Percentiles rank a stretch among this genome's conserved stretches.
These are phyloP conservation scores for Collybia nuda DNA, from an alignment of 768 basidiomycete species.

Conservation along the genomic window DNA sequence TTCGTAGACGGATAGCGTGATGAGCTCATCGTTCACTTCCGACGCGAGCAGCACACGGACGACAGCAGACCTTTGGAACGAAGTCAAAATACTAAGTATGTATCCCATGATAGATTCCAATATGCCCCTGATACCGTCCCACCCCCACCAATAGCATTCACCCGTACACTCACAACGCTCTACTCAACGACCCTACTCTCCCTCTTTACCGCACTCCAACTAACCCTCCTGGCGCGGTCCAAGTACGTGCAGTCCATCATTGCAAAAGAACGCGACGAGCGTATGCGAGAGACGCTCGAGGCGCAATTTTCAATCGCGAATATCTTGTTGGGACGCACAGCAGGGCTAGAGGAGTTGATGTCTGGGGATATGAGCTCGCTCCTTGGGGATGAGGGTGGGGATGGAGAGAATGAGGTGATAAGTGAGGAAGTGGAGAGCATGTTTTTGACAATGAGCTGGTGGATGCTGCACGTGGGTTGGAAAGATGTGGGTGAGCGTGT, in stretches of 20 bases:
- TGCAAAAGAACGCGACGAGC: slow-evolving; percentile 60
- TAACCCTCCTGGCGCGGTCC: slow-evolving; percentile 78
- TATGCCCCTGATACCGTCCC: not conserved
- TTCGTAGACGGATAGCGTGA: slow-evolving; percentile 31
- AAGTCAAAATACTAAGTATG: slow-evolving; percentile 85
- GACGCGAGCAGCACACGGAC: slow-evolving; percentile 40
- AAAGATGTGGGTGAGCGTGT: slow-evolving; percentile 78
- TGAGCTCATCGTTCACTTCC: slow-evolving; percentile 27
- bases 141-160: slow-evolving; percentile 60
- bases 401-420: slow-evolving; percentile 28
- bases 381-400: slow-evolving; percentile 17
- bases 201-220: slow-evolving; percentile 84
- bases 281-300: slow-evolving; percentile 41
- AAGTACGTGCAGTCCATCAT: slow-evolving; percentile 76
- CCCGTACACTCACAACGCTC: slow-evolving; percentile 80
- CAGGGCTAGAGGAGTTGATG: slow-evolving; percentile 21
- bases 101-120: slow-evolving; percentile 9
- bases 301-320: slow-evolving; percentile 39
- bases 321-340: slow-evolving; percentile 28
- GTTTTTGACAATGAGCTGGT: slow-evolving; percentile 89
- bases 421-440: slow-evolving; percentile 72
- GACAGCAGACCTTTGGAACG: slow-evolving; percentile 89
- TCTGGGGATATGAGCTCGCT: slow-evolving; percentile 18
- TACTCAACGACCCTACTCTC: slow-evolving; percentile 86
- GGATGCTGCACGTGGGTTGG: slow-evolving; percentile 92